Evolutionary conservation across 441 rosid species (phyloP), one percentile per base, ranked within the genome.

Genomic region (Erysimum cheiri): DNA sequence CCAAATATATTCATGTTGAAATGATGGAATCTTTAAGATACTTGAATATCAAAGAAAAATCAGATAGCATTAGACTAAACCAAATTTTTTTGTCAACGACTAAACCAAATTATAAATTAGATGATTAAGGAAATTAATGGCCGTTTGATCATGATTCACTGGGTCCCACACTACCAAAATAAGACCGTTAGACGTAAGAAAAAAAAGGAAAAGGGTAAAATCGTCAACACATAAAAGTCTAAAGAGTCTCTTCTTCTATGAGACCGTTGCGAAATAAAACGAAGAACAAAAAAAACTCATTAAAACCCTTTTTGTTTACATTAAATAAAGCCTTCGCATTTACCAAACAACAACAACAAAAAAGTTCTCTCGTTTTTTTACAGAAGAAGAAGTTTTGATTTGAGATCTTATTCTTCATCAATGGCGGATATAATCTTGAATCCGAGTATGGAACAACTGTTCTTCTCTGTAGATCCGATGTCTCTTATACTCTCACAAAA

Each of bases 401-500:
- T 26, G 54, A 58, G 41, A 35, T 43, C 4, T 2, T 11, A 36
- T 53, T 17, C 46, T 1, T 24, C 26, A 75, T 5, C 63, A 56
- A 77, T 87, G 92, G 88, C 72, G 48, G 85, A 78, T 73, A 62
- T 71, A 29, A 58, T 64, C 67, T 71, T 76, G 35, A 80, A 67
- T 61, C 83, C 81, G 9, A 49, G 61, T 12, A 24, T 70, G 10
- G 83, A 80, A n/a, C 81, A 80, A n/a, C 67, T 79, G 13, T 70
- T 77, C 24, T 78, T 82, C 53, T 73, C 81, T 4, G 81, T 88
- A 1, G 91, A 92, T 70, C 91, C 91, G 0, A 75, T 83, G 37
- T 88, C 93, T 70, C 85, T 90, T 0, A 75, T 90, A 12, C 86
- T 85, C 32, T 83, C 88, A 12, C 89, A 85, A 11, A 85, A 82